Evolutionary conservation across 306 rosid species (phyloP).

Genomic region (Vigna angularis): DNA sequence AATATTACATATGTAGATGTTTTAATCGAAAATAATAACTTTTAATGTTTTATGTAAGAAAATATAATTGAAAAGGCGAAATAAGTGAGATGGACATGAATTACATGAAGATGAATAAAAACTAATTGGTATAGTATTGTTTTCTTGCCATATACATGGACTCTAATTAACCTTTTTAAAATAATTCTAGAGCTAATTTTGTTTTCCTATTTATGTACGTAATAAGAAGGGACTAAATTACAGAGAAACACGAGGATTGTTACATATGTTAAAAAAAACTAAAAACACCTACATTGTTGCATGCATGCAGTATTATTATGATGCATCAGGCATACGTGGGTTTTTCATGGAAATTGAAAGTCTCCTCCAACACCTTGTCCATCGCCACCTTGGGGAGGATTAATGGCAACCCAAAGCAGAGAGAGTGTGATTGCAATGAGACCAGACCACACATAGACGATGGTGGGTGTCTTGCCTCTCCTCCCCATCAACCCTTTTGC

Average conservation of each 20-base stretch:
- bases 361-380: not conserved
- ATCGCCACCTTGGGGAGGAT: not conserved
- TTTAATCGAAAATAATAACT: too few species aligned
- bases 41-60: too few species aligned
- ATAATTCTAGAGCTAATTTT: not conserved
- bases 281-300: too few species aligned
- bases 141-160: not conserved
- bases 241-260: not conserved
- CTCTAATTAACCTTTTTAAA: not conserved
- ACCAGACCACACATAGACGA: not conserved
- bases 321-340: too few species aligned
- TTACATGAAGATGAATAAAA: not conserved
- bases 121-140: not conserved
- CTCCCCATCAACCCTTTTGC: constrained; percentile 9
- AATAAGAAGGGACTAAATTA: not conserved
- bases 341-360: not conserved
- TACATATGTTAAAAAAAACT: not conserved
- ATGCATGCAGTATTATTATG: too few species aligned
- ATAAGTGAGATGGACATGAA: too few species aligned
- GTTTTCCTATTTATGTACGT: not conserved
- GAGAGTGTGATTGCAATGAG: not conserved
- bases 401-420: not conserved
- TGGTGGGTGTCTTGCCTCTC: constrained; percentile 1
- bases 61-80: too few species aligned
- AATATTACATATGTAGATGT: too few species aligned